Conservation (phyloP, 306 rosid species). For the Begonia loranthoides region DNA sequence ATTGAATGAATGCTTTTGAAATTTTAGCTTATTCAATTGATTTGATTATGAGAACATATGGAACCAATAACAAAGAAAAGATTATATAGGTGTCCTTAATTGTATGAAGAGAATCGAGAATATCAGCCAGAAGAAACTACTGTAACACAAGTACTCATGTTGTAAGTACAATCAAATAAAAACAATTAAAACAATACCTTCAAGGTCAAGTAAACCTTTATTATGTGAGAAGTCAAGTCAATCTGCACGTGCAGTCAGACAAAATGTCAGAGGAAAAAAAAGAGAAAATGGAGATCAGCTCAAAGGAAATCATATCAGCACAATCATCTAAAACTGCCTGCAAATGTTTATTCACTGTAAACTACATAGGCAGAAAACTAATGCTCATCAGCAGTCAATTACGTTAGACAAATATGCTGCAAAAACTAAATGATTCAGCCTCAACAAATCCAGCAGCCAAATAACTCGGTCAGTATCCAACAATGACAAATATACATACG, state of each 20-base stretch:
- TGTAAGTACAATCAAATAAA: neutral
- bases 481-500: too few species aligned
- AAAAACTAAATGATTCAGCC: too few species aligned
- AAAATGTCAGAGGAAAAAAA: conserved; percentile 16
- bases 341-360: neutral
- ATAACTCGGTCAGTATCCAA: too few species aligned
- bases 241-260: conserved; percentile 42
- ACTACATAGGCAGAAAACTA: neutral
- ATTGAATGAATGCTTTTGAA: too few species aligned
- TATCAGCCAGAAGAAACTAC: neutral
- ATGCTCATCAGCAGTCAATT: neutral
- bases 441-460: too few species aligned
- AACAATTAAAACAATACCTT: conserved; percentile 38
- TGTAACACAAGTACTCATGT: neutral
- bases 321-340: neutral
- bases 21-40: too few species aligned
- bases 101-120: too few species aligned
- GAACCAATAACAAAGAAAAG: too few species aligned
- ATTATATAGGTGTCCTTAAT: too few species aligned
- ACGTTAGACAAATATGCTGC: too few species aligned
- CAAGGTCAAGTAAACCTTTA: conserved; percentile 73
- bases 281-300: conserved; percentile 1
- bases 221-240: conserved; percentile 74
- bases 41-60: too few species aligned
- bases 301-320: too few species aligned